These are phyloP conservation scores for Cryptosporidium sp. DNA, from an alignment of 169 alveolate species.

Conservation along the genomic window DNA sequence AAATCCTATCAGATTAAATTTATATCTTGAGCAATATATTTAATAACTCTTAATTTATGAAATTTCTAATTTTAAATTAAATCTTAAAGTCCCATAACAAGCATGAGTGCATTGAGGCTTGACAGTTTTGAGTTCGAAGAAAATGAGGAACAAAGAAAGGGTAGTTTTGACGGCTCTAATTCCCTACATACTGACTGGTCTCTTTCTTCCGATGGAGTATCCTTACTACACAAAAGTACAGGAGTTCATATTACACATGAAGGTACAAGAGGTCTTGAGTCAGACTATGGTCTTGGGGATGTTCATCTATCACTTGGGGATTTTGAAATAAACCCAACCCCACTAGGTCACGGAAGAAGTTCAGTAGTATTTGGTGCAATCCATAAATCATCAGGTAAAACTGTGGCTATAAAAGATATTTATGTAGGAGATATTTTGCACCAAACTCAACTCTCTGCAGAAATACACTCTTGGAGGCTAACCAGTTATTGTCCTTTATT, in stretches of 20 bases:
- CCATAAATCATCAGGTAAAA: constrained; percentile 35
- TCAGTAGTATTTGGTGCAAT: constrained; percentile 65
- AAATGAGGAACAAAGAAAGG: constrained; percentile 26
- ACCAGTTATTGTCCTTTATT: constrained; percentile 72
- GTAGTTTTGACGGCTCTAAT: constrained; percentile 18
- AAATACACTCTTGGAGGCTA: constrained; percentile 63
- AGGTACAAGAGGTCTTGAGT: constrained; percentile 67
- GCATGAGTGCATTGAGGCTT: constrained; percentile 47
- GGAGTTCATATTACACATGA: constrained; percentile 69
- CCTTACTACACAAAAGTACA: constrained; percentile 60
- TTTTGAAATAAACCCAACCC: constrained; percentile 58
- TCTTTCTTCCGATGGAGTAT: constrained; percentile 55
- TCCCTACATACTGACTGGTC: constrained; percentile 72
- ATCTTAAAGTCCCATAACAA: neutral
- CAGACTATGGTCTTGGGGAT: constrained; percentile 63
- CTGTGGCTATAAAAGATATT: constrained; percentile 69
- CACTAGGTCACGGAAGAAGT: constrained; percentile 74
- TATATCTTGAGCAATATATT: neutral
- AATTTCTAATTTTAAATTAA: neutral
- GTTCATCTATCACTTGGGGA: constrained; percentile 17
- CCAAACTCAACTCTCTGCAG: constrained; percentile 73
- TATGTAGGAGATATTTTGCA: constrained; percentile 72
- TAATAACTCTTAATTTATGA: neutral
- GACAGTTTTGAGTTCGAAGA: constrained; percentile 55
- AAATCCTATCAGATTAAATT: neutral